These are phyloP conservation scores for Hypoxylon perforatum DNA, from an alignment of 495 filamentous ascomycete species.

Conservation along the genomic window DNA sequence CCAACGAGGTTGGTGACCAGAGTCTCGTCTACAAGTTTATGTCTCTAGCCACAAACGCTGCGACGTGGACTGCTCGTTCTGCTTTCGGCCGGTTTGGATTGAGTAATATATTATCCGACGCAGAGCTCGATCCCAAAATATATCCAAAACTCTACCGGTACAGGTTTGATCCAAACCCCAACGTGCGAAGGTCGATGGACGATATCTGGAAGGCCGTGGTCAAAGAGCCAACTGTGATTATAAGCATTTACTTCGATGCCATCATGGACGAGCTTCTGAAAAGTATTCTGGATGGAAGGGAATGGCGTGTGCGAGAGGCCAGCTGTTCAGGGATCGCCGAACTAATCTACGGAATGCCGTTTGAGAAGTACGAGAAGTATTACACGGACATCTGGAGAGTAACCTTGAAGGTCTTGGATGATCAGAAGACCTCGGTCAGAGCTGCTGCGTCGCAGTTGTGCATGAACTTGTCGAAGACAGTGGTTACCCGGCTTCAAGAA, in stretches of 20 bases:
- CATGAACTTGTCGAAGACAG: slow-evolving; percentile 79
- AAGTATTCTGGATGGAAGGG: slow-evolving; percentile 80
- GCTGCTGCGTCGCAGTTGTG: slow-evolving; percentile 82
- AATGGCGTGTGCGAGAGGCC: slow-evolving; percentile 93
- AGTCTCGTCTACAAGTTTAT: slow-evolving; percentile 97
- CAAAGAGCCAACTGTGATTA: slow-evolving; percentile 77
- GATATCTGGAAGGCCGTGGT: slow-evolving; percentile 95
- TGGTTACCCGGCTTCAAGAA: slow-evolving; percentile 87
- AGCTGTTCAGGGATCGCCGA: slow-evolving; percentile 92
- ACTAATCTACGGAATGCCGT: slow-evolving; percentile 77
- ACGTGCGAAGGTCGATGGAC: slow-evolving; percentile 94
- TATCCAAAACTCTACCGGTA: slow-evolving; percentile 96
- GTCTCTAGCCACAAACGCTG: slow-evolving; percentile 92
- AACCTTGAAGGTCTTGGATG: slow-evolving; percentile 87
- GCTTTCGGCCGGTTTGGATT: slow-evolving; percentile 95
- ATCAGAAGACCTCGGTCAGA: slow-evolving; percentile 92
- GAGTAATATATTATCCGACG: slow-evolving; percentile 88
- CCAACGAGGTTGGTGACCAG: slow-evolving; percentile 92
- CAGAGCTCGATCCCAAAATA: slow-evolving; percentile 89
- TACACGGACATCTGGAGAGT: slow-evolving; percentile 84
- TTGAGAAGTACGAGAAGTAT: slow-evolving; percentile 83
- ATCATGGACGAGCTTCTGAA: slow-evolving; percentile 89
- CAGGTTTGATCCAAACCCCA: slow-evolving; percentile 91
- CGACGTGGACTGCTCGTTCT: slow-evolving; percentile 93
- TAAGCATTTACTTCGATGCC: slow-evolving; percentile 80